Evolutionary conservation across 2,329 filamentous ascomycete genomes (phyloP), one percentile per base, ranked within the genome.

Genomic region (Chrysosporium queenslandicum): DNA sequence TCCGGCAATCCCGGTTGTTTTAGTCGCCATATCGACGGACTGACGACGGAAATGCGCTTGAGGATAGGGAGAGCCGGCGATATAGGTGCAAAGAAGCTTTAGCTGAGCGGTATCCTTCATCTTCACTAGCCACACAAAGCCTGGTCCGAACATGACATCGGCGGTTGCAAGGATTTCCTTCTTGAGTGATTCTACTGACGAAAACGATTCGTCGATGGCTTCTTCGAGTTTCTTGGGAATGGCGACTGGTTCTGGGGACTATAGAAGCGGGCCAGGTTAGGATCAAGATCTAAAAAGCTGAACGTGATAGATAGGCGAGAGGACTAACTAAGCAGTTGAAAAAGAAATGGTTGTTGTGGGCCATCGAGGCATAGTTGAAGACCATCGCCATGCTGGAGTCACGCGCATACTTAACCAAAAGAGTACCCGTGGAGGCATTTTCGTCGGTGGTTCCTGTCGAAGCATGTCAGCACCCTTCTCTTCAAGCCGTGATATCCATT

Each of bases 351-450:
- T 82, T 96, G 80, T 97, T 97, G 77, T 87, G 85, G 52, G 88
- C 87, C 86, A 94, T 94, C 62, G 87, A 94, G 68, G 92, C 92
- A 68, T 94, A 81, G 79, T 97, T 98, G 82, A 98, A 98, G 66
- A 85, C 75, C 61, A 83, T 77, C 39, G 92, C 92, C 57, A 79
- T 76, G 60, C 77, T 76, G 41, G 91, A 85, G 63, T 92, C 80
- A 68, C 89, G 87, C 55, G 91, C 86, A 54, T 84, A 84, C 63
- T 81, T 76, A 63, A 91, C 76, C 64, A 86, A 71, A 64, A 95
- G 82, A 43, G 81, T 74, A 69, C 86, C 82, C 56, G 81, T 69
- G 47, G 77, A 72, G 59, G 77, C 72, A 66, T 80, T 71, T 59
- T 83, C 83, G 63, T 79, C 77, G 16, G 81, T 74, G 59, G 79